phyloP scores from a whole-genome alignment of 1,139 yeast genomes.

The Debaryomyces subglobosus region DNA sequence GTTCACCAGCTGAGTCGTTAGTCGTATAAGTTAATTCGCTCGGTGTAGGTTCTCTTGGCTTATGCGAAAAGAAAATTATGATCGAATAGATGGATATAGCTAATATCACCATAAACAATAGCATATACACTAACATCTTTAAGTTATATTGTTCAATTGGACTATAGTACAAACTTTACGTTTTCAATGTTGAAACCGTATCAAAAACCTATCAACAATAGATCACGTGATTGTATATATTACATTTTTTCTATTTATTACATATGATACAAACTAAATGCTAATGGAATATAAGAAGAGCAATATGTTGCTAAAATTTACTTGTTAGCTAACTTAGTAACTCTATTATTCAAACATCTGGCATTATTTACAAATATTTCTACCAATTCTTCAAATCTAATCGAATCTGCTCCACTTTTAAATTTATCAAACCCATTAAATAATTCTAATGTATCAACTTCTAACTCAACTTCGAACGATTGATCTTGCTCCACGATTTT shows the following conservation, averaged over 20 bases:
- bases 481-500: constrained; percentile 43
- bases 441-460: constrained; percentile 67
- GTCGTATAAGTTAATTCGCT: constrained; percentile 55
- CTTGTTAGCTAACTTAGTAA: constrained; percentile 44
- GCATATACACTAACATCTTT: background rate
- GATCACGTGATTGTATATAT: constrained; percentile 3
- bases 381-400: constrained; percentile 68
- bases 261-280: constrained; percentile 5
- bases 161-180: background rate
- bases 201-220: constrained; percentile 1
- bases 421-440: constrained; percentile 62
- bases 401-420: constrained; percentile 53
- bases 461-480: constrained; percentile 67
- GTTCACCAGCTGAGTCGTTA: constrained; percentile 28
- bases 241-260: constrained; percentile 1
- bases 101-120: constrained; percentile 12
- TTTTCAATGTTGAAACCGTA: constrained; percentile 2
- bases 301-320: constrained; percentile 2
- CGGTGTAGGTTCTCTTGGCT: constrained; percentile 58
- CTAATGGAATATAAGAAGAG: background rate
- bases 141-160: constrained; percentile 7
- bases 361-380: constrained; percentile 77
- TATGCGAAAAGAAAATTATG: constrained; percentile 58
- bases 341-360: constrained; percentile 49
- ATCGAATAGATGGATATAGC: constrained; percentile 36